Evolutionary conservation across 208 protist species (phyloP), one percentile per base, ranked within the genome.

Genomic region (Trypanosoma platydactyli): DNA sequence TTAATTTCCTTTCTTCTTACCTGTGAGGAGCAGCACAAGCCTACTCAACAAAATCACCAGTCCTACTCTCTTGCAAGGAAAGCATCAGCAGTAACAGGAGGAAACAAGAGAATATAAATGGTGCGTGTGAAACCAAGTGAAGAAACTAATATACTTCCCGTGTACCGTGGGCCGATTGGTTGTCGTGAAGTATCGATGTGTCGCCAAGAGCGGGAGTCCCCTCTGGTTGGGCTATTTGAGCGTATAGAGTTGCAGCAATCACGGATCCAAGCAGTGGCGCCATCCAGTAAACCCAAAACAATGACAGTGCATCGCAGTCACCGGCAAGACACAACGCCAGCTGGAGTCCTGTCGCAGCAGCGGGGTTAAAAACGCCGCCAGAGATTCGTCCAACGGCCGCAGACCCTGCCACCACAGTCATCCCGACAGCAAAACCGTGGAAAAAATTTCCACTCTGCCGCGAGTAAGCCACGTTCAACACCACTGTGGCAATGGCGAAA

Each of bases 271-370:
- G 69, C 29, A 92, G 49, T 15, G 89, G 89, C 1, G 89, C 86
- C 22, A 94, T 57, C 86, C 89, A 94, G 77, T 94, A 89, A 15
- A 94, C 61, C 86, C 89, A 94, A 54, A 92, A 83, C 18, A 58
- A 68, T 64, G 78, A 79, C 57, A 94, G 63, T 15, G 79, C 69
- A 22, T 86, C 79, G 51, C 89, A 94, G 59, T 76, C 67, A 20
- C 83, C 84, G 24, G 83, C 73, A 45, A 94, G 68, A 61, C 89
- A 94, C 30, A 83, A 53, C 18, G 89, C 81, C 44, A 90, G 38
- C 70, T 94, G 86, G 50, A 94, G 77, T 6, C 89, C 89, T 12
- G 86, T 91, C 7, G 89, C 86, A 22, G 79, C 84, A 53, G 89
- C 89, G 0, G 89, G 89, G 68, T 94, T 92, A 73, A 94, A 94